Conservation (phyloP, 306 rosid genomes). For the Biancaea sappan region DNA sequence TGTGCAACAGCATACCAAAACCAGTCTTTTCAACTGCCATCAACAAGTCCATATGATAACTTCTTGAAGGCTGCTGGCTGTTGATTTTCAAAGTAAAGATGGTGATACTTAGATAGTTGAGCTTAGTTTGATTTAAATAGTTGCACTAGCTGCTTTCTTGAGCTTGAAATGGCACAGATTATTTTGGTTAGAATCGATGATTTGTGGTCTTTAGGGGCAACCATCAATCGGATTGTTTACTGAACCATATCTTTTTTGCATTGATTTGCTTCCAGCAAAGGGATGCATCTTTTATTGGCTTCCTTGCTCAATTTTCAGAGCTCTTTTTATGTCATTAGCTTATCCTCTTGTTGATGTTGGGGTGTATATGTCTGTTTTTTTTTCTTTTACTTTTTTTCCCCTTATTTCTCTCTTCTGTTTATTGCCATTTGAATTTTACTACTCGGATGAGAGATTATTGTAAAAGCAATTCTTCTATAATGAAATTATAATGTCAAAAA, state of each 20-base stretch:
- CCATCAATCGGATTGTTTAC: constrained; percentile 19
- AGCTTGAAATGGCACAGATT: constrained; percentile 26
- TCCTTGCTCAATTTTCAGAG: constrained; percentile 37
- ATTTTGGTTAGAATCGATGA: constrained; percentile 16
- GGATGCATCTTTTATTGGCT: constrained; percentile 31
- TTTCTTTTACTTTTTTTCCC: neutral
- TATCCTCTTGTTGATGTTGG: constrained; percentile 8
- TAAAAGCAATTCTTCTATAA: neutral
- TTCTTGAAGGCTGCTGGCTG: constrained; percentile 86
- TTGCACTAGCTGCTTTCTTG: constrained; percentile 31
- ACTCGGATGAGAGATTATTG: constrained; percentile 40
- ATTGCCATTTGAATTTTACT: constrained; percentile 31
- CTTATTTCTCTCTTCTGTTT: neutral
- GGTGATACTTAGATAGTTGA: neutral
- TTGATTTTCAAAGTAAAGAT: constrained; percentile 38
- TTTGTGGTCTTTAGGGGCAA: constrained; percentile 13
- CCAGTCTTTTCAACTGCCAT: constrained; percentile 68
- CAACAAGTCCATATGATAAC: constrained; percentile 76
- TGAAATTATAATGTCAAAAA: neutral
- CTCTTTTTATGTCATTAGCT: constrained; percentile 36
- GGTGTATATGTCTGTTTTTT: constrained; percentile 3
- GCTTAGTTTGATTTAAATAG: constrained; percentile 12
- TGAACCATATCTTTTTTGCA: constrained; percentile 23
- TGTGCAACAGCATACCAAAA: constrained; percentile 69
- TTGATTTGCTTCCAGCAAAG: constrained; percentile 38